Evolutionary conservation across 2,329 filamentous ascomycete species (phyloP).

Genomic region (Paraconiothyrium sp.): DNA sequence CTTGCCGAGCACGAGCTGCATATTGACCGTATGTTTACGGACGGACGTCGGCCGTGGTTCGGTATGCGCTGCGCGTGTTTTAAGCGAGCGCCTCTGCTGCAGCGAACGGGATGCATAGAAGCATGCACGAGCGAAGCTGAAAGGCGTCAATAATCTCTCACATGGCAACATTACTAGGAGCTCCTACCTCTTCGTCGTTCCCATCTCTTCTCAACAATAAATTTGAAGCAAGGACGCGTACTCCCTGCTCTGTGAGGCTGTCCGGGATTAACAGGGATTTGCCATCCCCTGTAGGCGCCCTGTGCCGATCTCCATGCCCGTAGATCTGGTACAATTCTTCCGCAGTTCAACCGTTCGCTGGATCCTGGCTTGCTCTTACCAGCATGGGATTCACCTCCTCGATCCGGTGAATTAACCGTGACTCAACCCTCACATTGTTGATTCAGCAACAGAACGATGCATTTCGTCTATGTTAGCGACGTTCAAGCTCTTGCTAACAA

Average conservation of each 20-base stretch:
- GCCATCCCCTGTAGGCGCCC: slow-evolving; percentile 10
- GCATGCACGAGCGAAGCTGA: background rate
- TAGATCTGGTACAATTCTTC: slow-evolving; percentile 31
- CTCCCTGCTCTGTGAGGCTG: slow-evolving; percentile 11
- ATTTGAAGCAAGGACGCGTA: slow-evolving; percentile 38
- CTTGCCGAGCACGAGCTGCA: background rate
- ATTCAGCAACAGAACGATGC: background rate
- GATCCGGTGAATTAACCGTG: background rate
- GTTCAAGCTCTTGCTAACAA: background rate
- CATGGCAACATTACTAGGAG: background rate
- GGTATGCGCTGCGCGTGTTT: background rate
- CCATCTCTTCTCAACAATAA: slow-evolving; percentile 6
- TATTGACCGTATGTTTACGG: background rate
- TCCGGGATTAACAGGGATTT: slow-evolving; percentile 1
- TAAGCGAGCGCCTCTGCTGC: background rate
- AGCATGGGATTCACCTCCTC: background rate
- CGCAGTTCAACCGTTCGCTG: slow-evolving; percentile 39
- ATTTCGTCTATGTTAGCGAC: background rate
- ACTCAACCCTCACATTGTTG: background rate
- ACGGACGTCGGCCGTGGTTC: slow-evolving; percentile 8
- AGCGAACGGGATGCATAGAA: background rate
- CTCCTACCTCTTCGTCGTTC: background rate
- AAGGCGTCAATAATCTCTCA: background rate
- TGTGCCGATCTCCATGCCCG: slow-evolving; percentile 23
- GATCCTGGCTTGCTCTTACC: slow-evolving; percentile 2